Evolutionary conservation across 305 asterid species (phyloP), one percentile per base, ranked within the genome.

Genomic region (Fraxinus paxiana): DNA sequence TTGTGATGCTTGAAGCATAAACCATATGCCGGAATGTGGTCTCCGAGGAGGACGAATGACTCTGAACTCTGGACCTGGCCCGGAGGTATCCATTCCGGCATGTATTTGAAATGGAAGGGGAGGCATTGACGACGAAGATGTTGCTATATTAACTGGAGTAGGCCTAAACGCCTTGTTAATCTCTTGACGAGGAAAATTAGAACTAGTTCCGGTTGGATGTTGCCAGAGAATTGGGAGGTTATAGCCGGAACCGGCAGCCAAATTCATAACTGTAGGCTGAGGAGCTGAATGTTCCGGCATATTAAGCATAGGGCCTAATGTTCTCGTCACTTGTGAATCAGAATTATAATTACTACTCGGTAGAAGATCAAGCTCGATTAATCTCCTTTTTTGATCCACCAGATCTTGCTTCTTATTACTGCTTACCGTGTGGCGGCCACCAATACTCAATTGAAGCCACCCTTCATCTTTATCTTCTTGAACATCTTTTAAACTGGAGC

Each of bases 21-120:
- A 92, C 99, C 99, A 95, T 37, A 95, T 8, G 38, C 99, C 98
- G 9, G 97, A 90, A 90, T 89, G 93, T 80, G 95, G 96, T 75
- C 98, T 86, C 72, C 90, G 87, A 12, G 97, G 99, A 12, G 98
- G 92, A 33, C 83, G 91, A 76, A 92, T 76, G 26, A 94, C 96
- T 85, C 98, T 83, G 83, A 93, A 91, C 84, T 93, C 95, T 1
- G 82, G 76, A 65, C 83, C 83, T 1, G 87, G 85, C 34, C 82
- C 67, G 0, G 74, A 61, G 69, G 69, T 38, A 31, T 80, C 90
- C n/a, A 77, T 43, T n/a, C 90, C 91, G 76, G 83, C 26, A 41
- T 88, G 87, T 38, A 88, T 75, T 72, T 88, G 87, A 20, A 87
- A 84, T 10, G 89, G 86, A 63, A 90, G 86, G 15, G 85, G 75